Percentiles rank a stretch among this genome's conserved stretches.
phyloP scores from a whole-genome alignment of 1,284 basidiomycete genomes.

The Coniferiporia sulphurascens region DNA sequence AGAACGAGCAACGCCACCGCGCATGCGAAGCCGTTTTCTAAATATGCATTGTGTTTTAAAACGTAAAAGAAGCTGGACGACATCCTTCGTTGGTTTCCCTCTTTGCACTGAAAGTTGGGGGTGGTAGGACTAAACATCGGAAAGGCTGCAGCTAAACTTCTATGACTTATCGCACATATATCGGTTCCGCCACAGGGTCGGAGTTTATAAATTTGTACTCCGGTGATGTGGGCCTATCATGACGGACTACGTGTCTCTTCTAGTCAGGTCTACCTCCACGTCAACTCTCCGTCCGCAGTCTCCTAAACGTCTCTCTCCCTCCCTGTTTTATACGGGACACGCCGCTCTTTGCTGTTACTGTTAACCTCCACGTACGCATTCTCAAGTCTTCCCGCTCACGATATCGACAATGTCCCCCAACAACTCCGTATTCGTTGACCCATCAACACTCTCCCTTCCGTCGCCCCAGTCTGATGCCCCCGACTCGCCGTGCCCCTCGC shows the following conservation, averaged over 20 bases:
- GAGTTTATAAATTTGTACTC: background rate
- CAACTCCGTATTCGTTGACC: conserved; percentile 32
- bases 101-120: too few relatives aligned
- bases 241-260: background rate
- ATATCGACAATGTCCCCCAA: conserved; percentile 17
- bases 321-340: background rate
- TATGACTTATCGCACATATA: background rate
- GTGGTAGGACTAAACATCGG: background rate
- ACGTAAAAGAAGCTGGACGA: too few relatives aligned
- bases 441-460: conserved; percentile 35
- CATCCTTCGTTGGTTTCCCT: too few relatives aligned
- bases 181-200: background rate
- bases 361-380: conserved; percentile 2
- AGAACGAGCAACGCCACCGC: too few relatives aligned
- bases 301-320: background rate
- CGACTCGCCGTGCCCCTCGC: conserved; percentile 25
- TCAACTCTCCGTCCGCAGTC: conserved; percentile 1
- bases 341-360: conserved; percentile 7
- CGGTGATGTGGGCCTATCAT: background rate
- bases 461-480: conserved; percentile 28
- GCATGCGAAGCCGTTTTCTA: too few relatives aligned
- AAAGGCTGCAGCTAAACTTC: background rate
- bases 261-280: conserved; percentile 8
- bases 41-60: too few relatives aligned
- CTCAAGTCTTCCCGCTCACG: background rate